Conservation (phyloP, 495 filamentous ascomycete species). For the Staphylotrichum longicolle region DNA sequence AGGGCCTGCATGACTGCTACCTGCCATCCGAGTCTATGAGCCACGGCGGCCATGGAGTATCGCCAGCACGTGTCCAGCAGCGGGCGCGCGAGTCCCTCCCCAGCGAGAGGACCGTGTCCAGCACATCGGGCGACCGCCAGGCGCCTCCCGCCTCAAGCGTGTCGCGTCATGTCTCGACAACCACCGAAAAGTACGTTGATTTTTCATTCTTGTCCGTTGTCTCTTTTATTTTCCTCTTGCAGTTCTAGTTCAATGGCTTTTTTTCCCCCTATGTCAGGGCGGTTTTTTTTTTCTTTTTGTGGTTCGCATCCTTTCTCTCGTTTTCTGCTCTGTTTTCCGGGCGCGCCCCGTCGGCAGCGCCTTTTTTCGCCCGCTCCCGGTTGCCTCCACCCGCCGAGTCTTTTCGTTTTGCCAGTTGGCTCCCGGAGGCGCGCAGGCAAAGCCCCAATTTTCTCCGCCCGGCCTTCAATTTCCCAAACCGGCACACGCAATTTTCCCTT, state of each 20-base stretch:
- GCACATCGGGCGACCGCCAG: conserved; percentile 44
- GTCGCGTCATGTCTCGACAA: conserved; percentile 45
- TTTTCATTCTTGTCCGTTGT: conserved; percentile 5
- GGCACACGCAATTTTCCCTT: conserved; percentile 28
- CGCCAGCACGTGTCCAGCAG: conserved; percentile 35
- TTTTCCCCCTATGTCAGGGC: background rate
- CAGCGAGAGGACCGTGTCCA: conserved; percentile 44
- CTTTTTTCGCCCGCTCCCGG: conserved; percentile 20
- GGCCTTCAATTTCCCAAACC: conserved; percentile 34
- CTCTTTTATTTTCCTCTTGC: conserved; percentile 12
- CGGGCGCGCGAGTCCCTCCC: conserved; percentile 46
- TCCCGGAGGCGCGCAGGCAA: conserved; percentile 29
- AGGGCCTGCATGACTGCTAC: conserved; percentile 55
- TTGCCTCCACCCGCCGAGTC: conserved; percentile 27
- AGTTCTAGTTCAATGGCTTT: background rate
- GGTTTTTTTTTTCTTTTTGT: conserved; percentile 24
- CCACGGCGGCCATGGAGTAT: conserved; percentile 47
- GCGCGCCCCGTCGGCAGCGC: conserved; percentile 13
- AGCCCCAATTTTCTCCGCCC: conserved; percentile 36
- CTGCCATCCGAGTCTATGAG: conserved; percentile 51
- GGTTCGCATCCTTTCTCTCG: conserved; percentile 20
- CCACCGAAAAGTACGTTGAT: conserved; percentile 45
- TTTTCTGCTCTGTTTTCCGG: conserved; percentile 3
- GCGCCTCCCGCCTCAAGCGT: conserved; percentile 39
- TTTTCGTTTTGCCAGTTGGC: conserved; percentile 26